These are phyloP conservation scores for Malus domestica DNA, from an alignment of 306 rosid species.

Conservation along the genomic window DNA sequence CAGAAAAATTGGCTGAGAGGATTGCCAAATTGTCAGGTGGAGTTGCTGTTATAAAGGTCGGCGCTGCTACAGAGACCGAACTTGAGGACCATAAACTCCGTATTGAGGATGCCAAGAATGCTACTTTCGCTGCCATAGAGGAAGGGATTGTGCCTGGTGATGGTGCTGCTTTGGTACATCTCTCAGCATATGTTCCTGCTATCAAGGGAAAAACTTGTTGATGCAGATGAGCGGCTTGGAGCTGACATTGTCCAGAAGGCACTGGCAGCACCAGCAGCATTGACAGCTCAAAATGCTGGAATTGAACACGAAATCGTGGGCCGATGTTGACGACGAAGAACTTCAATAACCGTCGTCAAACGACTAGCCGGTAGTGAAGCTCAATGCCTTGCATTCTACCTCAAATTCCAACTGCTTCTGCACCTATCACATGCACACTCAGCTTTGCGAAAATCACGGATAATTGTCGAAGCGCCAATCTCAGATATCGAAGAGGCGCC, in stretches of 20 bases:
- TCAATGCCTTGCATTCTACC: too few relatives aligned
- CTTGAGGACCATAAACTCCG: constrained; percentile 97
- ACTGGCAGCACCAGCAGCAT: too few relatives aligned
- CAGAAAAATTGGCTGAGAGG: constrained; percentile 86
- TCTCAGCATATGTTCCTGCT: constrained; percentile 62
- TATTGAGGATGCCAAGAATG: constrained; percentile 99
- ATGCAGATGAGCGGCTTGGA: constrained; percentile 85
- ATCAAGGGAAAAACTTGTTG: constrained; percentile 70
- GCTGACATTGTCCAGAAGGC: constrained; percentile 94
- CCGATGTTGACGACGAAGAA: too few relatives aligned
- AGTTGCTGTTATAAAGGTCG: constrained; percentile 94
- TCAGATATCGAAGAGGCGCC: too few relatives aligned
- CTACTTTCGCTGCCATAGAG: constrained; percentile 98
- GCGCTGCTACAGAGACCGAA: constrained; percentile 98
- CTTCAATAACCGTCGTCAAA: too few relatives aligned
- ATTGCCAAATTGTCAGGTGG: constrained; percentile 98
- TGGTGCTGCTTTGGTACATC: constrained; percentile 93
- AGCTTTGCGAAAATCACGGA: too few relatives aligned
- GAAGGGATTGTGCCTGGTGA: constrained; percentile 99
- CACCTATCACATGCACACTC: too few relatives aligned
- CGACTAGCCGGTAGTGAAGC: too few relatives aligned
- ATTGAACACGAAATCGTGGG: too few relatives aligned
- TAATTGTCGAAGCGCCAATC: too few relatives aligned
- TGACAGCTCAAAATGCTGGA: too few relatives aligned
- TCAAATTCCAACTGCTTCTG: too few relatives aligned